Conservation (phyloP, 2,329 filamentous ascomycete species). For the Raffaelea albimanens region DNA sequence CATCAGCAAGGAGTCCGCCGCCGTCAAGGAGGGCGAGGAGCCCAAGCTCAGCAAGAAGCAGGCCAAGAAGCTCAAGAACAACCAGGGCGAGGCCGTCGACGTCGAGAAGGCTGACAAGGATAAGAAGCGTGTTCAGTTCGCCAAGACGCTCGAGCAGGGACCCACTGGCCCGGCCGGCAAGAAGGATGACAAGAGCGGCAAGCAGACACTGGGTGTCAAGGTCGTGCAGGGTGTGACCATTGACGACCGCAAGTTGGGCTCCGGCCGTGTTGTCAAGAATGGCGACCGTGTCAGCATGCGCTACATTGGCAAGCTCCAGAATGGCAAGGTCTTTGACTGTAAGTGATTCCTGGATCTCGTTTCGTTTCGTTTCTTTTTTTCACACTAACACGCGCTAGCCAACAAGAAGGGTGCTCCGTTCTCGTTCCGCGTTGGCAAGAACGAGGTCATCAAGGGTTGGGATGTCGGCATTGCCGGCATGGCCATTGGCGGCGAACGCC, state of each 20-base stretch:
- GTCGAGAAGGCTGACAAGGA: slow-evolving; percentile 36
- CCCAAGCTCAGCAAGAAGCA: slow-evolving; percentile 87
- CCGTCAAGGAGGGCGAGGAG: slow-evolving; percentile 40
- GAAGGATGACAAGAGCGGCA: slow-evolving; percentile 29
- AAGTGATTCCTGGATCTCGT: slow-evolving; percentile 28
- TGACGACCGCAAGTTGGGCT: slow-evolving; percentile 90
- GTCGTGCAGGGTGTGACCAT: slow-evolving; percentile 81
- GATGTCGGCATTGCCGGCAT: slow-evolving; percentile 91
- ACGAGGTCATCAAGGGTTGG: slow-evolving; percentile 98
- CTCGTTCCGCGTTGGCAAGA: slow-evolving; percentile 85
- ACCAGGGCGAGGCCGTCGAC: slow-evolving; percentile 77
- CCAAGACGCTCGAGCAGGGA: slow-evolving; percentile 96
- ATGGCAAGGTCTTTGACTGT: slow-evolving; percentile 94
- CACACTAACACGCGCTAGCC: slow-evolving; percentile 38
- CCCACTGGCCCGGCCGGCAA: slow-evolving; percentile 59
- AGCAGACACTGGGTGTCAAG: slow-evolving; percentile 58
- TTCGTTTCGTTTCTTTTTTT: not conserved
- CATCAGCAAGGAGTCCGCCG: slow-evolving; percentile 57
- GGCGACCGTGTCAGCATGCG: slow-evolving; percentile 88
- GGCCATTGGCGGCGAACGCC: slow-evolving; percentile 85
- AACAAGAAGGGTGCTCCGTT: slow-evolving; percentile 99
- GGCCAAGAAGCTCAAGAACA: slow-evolving; percentile 97
- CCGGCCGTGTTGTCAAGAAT: slow-evolving; percentile 76
- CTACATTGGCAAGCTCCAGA: slow-evolving; percentile 94
- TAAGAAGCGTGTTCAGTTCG: slow-evolving; percentile 97